phyloP scores from a whole-genome alignment of 768 basidiomycete genomes.

The Suillus discolor region DNA sequence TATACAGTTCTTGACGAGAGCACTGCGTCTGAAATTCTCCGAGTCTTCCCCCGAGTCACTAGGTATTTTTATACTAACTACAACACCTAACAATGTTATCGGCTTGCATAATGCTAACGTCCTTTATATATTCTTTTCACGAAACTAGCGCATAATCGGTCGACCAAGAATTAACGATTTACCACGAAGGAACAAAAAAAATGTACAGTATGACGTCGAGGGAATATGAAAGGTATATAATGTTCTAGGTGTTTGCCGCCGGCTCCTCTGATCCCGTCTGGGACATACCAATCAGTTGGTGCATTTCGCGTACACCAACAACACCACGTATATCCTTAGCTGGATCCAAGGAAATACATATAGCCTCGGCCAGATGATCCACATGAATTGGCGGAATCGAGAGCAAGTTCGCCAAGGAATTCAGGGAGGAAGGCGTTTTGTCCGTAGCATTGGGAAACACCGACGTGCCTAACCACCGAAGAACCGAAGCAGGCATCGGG shows the following conservation, averaged over 20 bases:
- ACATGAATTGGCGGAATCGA: slow-evolving; percentile 93
- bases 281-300: slow-evolving; percentile 72
- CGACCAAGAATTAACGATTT: not conserved
- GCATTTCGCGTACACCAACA: slow-evolving; percentile 72
- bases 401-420: slow-evolving; percentile 77
- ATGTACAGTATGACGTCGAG: not conserved
- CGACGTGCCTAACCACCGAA: slow-evolving; percentile 51
- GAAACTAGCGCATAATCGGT: not conserved
- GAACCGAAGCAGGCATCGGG: slow-evolving; percentile 66
- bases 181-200: not conserved
- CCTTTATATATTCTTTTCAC: not conserved
- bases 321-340: slow-evolving; percentile 58
- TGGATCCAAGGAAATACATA: slow-evolving; percentile 63
- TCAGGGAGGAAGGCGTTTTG: slow-evolving; percentile 48
- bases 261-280: slow-evolving; percentile 30
- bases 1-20: not conserved
- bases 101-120: not conserved
- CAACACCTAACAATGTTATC: not conserved
- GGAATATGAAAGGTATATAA: not conserved
- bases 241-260: not conserved
- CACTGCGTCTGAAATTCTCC: not conserved
- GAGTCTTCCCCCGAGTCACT: not conserved
- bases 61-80: not conserved
- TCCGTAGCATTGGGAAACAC: slow-evolving; percentile 21
- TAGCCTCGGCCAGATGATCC: slow-evolving; percentile 89